Base-by-base conservation (phyloP, 345 rosid genomes). In the Eucalyptus regnans region DNA sequence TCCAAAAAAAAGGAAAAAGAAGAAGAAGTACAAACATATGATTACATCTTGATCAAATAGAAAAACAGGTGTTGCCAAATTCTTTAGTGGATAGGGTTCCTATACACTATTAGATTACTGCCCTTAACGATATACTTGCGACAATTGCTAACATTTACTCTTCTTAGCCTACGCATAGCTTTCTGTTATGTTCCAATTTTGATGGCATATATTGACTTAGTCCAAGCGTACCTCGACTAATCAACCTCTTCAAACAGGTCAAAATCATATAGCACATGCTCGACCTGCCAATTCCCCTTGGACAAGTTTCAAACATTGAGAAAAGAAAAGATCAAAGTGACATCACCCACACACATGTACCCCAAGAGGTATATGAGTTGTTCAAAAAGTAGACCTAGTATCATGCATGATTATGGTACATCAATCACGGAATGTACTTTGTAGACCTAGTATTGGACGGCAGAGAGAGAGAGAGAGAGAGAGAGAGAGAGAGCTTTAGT, bases 11-110 rank as follows among this genome's bases (percentile, higher is more conserved):
- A 3, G 18, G 0, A 17, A 16, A 1, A 18, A 31, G 12, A 7
- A 52, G 0, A 52, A 17, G 1, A 18, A 18, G 48, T 41, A 43
- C 5, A 20, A 0, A 10, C 29, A 23, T 25, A 1, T 41, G 83
- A 76, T 76, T 76, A 20, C 83, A 37, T 41, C 27, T 76, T 20
- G 48, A 76, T 76, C 14, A 76, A 76, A 37, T 10, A 18, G 46
- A 44, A 37, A 10, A 18, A 10, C 27, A 20, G 46, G 83, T 18
- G 83, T 20, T 37, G 48, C 27, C 46, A 71, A 71, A 37, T 71
- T 37, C 46, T 71, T 9, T 10, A 7, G 8, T 20, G 15, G 7
- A 37, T 18, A 41, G 83, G 29, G 8, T 76, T 76, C 48, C 83
- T 20, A 20, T 76, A 2, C 8, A 37, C 23, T 76, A 37, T 37